These are phyloP conservation scores for Fraxinus quadrangulata DNA, from an alignment of 257 asterid genomes.

Conservation along the genomic window DNA sequence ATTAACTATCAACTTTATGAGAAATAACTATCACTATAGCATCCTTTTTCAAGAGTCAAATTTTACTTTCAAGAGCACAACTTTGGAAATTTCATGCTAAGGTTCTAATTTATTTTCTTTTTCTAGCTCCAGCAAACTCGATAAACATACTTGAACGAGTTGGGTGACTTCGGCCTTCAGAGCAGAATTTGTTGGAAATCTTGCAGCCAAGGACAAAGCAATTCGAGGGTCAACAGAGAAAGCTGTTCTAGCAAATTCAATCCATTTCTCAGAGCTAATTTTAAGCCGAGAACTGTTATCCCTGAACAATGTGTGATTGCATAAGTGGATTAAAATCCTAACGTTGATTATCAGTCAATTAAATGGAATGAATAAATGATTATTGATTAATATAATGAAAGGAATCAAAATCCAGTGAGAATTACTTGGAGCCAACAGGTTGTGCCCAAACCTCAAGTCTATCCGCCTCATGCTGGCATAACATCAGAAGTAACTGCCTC, in stretches of 20 bases:
- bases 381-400: conserved; percentile 7
- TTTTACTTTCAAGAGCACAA: conserved; percentile 2
- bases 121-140: conserved; percentile 25
- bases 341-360: conserved; percentile 20
- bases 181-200: conserved; percentile 80
- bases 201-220: conserved; percentile 81
- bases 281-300: conserved; percentile 69
- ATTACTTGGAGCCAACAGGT: conserved; percentile 86
- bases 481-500: conserved; percentile 84
- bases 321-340: conserved; percentile 28
- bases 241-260: conserved; percentile 79
- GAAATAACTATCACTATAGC: background rate
- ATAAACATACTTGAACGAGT: conserved; percentile 77
- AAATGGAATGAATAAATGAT: background rate
- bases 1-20: background rate
- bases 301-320: conserved; percentile 45
- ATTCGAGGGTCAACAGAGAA: conserved; percentile 90
- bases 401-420: conserved; percentile 15
- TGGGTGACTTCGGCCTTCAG: conserved; percentile 81
- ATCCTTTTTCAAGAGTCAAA: conserved; percentile 21
- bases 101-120: conserved; percentile 17
- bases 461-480: conserved; percentile 94
- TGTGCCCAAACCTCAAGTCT: conserved; percentile 99
- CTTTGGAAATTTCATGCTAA: conserved; percentile 19
- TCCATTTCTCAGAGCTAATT: conserved; percentile 89